Evolutionary conservation across 108 stramenopile species (phyloP).

Genomic region (Stephanodiscus minutulus): DNA sequence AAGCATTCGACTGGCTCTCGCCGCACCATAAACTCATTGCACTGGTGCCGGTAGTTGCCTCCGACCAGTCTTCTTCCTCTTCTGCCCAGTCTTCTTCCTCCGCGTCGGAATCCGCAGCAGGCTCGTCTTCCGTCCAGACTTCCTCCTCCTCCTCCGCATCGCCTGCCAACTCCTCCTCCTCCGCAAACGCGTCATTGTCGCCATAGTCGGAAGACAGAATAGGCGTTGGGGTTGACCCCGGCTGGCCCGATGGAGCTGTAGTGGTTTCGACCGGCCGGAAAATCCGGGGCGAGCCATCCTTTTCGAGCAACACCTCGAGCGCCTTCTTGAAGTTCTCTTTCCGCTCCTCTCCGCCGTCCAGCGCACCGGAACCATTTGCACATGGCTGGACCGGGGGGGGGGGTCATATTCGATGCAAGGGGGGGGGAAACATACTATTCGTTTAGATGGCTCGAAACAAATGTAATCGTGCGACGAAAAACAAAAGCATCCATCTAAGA

Average conservation of each 20-base stretch:
- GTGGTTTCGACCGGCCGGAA: not conserved
- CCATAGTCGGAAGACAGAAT: not conserved
- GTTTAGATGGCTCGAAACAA: not conserved
- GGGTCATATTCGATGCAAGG: not conserved
- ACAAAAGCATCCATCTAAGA: not conserved
- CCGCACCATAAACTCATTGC: slow-evolving; percentile 37
- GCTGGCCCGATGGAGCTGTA: not conserved
- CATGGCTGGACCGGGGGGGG: not conserved
- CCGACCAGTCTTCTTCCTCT: slow-evolving; percentile 37
- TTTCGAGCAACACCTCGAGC: slow-evolving; percentile 16
- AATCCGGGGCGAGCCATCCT: slow-evolving; percentile 5
- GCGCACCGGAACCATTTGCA: slow-evolving; percentile 9
- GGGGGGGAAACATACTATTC: not conserved
- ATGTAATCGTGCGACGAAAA: too few species aligned
- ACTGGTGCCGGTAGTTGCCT: not conserved
- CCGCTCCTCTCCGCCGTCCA: slow-evolving; percentile 42
- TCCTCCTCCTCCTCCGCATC: slow-evolving; percentile 4
- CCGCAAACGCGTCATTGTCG: not conserved
- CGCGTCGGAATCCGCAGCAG: not conserved
- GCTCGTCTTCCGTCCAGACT: slow-evolving; percentile 7
- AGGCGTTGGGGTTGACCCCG: not conserved
- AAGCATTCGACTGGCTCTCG: slow-evolving; percentile 23
- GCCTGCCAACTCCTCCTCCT: not conserved
- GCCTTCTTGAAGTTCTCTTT: slow-evolving; percentile 41
- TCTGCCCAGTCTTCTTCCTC: slow-evolving; percentile 37